phyloP scores from a whole-genome alignment of 371 early-diverging fungal genomes.

The Lichtheimia ornata region DNA sequence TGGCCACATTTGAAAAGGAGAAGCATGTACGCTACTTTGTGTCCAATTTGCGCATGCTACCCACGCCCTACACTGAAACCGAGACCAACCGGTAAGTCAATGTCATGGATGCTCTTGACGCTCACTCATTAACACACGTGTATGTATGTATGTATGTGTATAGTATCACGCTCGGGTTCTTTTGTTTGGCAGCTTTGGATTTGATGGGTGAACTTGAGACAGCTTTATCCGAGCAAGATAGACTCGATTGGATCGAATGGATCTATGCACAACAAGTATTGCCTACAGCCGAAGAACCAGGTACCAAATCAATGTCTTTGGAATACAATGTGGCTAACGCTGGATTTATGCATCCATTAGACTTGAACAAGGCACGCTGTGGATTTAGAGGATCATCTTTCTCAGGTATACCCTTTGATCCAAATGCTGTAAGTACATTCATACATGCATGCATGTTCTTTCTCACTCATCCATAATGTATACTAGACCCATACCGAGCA shows the following conservation, averaged over 20 bases:
- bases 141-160: no score
- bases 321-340: background rate
- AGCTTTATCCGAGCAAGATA: constrained; percentile 50
- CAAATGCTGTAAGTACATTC: constrained; percentile 40
- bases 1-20: constrained; percentile 25
- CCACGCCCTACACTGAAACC: constrained; percentile 66
- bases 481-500: constrained; percentile 28
- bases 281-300: background rate
- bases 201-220: constrained; percentile 71
- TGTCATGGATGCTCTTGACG: background rate
- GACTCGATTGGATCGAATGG: constrained; percentile 89
- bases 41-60: constrained; percentile 71
- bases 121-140: background rate
- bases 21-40: constrained; percentile 76
- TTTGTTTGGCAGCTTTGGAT: constrained; percentile 80
- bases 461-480: background rate
- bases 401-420: constrained; percentile 60
- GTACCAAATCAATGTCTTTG: background rate
- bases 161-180: constrained; percentile 88
- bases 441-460: background rate
- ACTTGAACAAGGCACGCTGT: constrained; percentile 42
- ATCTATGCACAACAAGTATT: constrained; percentile 90
- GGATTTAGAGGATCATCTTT: constrained; percentile 75
- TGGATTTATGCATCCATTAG: constrained; percentile 8
- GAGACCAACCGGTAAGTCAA: constrained; percentile 77